Conservation (phyloP, 768 basidiomycete genomes). For the Rhizopogon vinicolor region DNA sequence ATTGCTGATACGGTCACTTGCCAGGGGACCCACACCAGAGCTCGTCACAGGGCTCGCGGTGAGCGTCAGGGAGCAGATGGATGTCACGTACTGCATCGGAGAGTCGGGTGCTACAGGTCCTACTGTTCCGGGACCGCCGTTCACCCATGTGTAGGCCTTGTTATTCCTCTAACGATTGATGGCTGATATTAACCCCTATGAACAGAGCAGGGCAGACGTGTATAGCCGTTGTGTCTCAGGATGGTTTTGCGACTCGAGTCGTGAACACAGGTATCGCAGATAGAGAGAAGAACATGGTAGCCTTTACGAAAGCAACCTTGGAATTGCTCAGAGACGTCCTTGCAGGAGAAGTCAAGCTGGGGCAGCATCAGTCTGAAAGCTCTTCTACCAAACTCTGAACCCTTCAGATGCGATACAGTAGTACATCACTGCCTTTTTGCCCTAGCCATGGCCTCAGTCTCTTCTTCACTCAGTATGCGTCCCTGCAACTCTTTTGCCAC, state of each 20-base stretch:
- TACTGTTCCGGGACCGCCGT: conserved; percentile 4
- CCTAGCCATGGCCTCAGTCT: conserved; percentile 47
- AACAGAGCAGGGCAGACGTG: conserved; percentile 9
- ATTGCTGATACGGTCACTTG: not conserved
- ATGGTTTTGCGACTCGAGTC: conserved; percentile 8
- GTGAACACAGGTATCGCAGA: conserved; percentile 10
- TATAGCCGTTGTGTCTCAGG: conserved; percentile 6
- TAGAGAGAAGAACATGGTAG: conserved; percentile 15
- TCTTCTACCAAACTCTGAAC: not conserved
- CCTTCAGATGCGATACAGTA: not conserved
- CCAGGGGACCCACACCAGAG: conserved; percentile 14
- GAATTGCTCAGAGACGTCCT: conserved; percentile 11
- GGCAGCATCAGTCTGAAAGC: not conserved
- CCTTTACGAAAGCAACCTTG: conserved; percentile 13
- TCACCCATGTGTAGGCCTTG: conserved; percentile 7
- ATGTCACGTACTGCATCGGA: conserved; percentile 12
- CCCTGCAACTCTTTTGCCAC: conserved; percentile 58
- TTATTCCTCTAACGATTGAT: not conserved
- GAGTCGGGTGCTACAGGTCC: conserved; percentile 18
- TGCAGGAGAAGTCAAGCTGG: conserved; percentile 5
- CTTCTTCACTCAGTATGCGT: conserved; percentile 60
- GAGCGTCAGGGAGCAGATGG: conserved; percentile 9
- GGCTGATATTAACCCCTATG: not conserved
- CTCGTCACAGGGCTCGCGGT: conserved; percentile 12
- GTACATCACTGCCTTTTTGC: not conserved